Conservation (phyloP, 345 rosid species). For the Cardamine resedifolia region DNA sequence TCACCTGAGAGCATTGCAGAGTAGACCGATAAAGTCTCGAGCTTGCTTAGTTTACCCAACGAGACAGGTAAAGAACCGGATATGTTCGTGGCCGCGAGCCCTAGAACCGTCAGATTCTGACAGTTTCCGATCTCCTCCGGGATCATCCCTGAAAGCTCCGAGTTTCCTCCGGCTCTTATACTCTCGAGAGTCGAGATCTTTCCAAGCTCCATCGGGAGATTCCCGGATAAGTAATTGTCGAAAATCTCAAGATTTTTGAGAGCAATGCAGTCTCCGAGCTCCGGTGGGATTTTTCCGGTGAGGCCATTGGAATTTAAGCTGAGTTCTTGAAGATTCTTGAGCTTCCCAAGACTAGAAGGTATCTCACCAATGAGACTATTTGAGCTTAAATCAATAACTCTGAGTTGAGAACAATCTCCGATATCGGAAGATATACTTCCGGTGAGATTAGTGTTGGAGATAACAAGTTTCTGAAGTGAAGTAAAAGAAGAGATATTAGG, state of each 20-base stretch:
- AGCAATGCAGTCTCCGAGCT: conserved; percentile 57
- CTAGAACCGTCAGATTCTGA: conserved; percentile 53
- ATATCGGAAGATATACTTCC: conserved; percentile 58
- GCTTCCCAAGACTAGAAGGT: conserved; percentile 71
- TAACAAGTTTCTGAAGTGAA: conserved; percentile 52
- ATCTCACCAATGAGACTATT: conserved; percentile 69
- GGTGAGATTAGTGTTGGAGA: conserved; percentile 64
- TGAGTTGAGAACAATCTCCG: conserved; percentile 49
- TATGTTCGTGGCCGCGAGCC: conserved; percentile 75
- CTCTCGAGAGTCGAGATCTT: conserved; percentile 50
- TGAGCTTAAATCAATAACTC: conserved; percentile 56
- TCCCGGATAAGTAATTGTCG: conserved; percentile 64
- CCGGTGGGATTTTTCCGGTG: conserved; percentile 64
- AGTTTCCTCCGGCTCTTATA: conserved; percentile 79
- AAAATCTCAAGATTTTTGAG: conserved; percentile 61
- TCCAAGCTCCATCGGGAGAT: conserved; percentile 61
- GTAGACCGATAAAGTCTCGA: conserved; percentile 60
- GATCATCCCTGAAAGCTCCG: conserved; percentile 66
- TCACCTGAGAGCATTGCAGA: conserved; percentile 69
- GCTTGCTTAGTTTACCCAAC: conserved; percentile 66
- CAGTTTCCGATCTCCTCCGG: conserved; percentile 77
- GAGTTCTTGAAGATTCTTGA: conserved; percentile 61
- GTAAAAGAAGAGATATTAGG: conserved; percentile 50
- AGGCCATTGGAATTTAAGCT: conserved; percentile 68
- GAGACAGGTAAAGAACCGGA: conserved; percentile 69